These are phyloP conservation scores for Boletus rubescentipes DNA, from an alignment of 768 basidiomycete genomes.

Conservation along the genomic window DNA sequence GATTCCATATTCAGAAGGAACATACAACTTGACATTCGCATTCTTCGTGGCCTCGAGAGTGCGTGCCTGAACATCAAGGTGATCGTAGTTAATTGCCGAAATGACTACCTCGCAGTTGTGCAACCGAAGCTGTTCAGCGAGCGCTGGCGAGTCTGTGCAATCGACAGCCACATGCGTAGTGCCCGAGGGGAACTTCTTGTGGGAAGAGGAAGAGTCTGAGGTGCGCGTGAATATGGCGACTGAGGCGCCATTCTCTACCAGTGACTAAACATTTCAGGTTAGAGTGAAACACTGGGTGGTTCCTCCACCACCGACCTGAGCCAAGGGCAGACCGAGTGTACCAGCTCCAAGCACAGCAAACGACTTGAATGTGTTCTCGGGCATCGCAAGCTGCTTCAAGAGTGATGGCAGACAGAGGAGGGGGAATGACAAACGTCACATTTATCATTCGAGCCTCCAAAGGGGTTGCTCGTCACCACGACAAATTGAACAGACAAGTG, in stretches of 20 bases:
- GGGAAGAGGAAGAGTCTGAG: constrained; percentile 7
- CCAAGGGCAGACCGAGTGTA: constrained; percentile 13
- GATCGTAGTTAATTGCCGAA: constrained; percentile 23
- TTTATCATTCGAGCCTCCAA: neutral
- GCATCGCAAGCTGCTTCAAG: constrained; percentile 1
- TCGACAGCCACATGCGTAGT: constrained; percentile 11
- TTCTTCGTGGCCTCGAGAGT: constrained; percentile 31
- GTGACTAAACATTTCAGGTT: constrained; percentile 3
- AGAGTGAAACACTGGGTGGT: neutral
- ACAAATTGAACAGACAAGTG: neutral
- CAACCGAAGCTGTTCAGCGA: constrained; percentile 11
- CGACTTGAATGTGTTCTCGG: constrained; percentile 14
- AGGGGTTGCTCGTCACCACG: neutral
- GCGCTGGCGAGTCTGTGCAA: constrained; percentile 7
- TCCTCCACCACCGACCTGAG: constrained; percentile 3
- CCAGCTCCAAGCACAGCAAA: constrained; percentile 23
- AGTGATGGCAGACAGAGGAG: too few species aligned
- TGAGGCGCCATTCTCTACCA: constrained; percentile 11
- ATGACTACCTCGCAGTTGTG: constrained; percentile 28
- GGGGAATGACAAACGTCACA: neutral
- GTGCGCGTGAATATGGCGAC: constrained; percentile 17
- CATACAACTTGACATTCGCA: constrained; percentile 27
- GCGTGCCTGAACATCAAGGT: constrained; percentile 20
- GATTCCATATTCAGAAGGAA: constrained; percentile 31
- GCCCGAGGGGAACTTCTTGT: constrained; percentile 10